A percentile compares a stretch with the other conserved stretches of the same genome.
These are phyloP conservation scores for Eutypa lata DNA, from an alignment of 2,329 filamentous ascomycete genomes.

Conservation along the genomic window DNA sequence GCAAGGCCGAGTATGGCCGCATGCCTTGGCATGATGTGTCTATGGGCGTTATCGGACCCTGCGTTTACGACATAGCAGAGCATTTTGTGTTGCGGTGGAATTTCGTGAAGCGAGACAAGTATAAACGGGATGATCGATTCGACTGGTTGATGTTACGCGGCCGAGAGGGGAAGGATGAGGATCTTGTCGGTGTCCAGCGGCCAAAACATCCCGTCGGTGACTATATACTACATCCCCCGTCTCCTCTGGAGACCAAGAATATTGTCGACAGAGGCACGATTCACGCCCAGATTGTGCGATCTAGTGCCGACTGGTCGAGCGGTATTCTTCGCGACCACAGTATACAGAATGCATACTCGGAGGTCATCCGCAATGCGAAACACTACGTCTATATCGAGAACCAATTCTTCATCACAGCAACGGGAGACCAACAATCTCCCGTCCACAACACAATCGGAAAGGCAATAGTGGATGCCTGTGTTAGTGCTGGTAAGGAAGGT, in stretches of 20 bases:
- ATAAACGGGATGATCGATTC: constrained; percentile 80
- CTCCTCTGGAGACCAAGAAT: constrained; percentile 64
- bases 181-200: constrained; percentile 82
- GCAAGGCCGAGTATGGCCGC: constrained; percentile 84
- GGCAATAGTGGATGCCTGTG: constrained; percentile 86
- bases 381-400: constrained; percentile 98
- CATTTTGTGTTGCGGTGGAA: constrained; percentile 97
- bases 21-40: constrained; percentile 99
- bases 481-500: constrained; percentile 74
- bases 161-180: constrained; percentile 73
- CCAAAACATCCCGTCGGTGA: constrained; percentile 87
- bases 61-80: constrained; percentile 90
- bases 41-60: constrained; percentile 87
- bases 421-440: constrained; percentile 80
- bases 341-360: constrained; percentile 83
- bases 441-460: constrained; percentile 84
- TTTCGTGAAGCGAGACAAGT: constrained; percentile 95
- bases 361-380: constrained; percentile 81
- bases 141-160: constrained; percentile 84
- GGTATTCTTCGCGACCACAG: constrained; percentile 82
- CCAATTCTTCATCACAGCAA: constrained; percentile 97
- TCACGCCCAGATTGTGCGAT: constrained; percentile 81
- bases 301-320: constrained; percentile 89
- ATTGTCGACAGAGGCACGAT: constrained; percentile 67
- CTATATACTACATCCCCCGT: constrained; percentile 77